Evolutionary conservation across 305 asterid genomes (phyloP).

Genomic region (Euphrasia arctica): DNA sequence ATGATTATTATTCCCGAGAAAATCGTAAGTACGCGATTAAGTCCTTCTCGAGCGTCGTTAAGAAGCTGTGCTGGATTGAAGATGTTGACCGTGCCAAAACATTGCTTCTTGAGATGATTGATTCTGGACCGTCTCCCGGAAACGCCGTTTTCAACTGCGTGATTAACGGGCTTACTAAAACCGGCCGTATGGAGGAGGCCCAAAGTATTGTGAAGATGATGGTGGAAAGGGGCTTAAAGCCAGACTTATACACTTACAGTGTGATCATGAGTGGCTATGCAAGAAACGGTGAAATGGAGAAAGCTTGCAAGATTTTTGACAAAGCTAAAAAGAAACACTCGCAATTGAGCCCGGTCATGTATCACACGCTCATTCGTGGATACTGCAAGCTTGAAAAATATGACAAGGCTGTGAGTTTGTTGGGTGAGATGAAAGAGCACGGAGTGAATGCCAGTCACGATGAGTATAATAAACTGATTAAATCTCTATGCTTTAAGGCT

Average conservation of each 20-base stretch:
- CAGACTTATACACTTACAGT: background rate
- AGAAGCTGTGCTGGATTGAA: too few relatives aligned
- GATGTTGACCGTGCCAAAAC: too few relatives aligned
- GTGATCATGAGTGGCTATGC: constrained; percentile 70
- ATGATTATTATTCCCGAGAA: too few relatives aligned
- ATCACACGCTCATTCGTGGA: constrained; percentile 69
- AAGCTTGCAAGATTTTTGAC: constrained; percentile 58
- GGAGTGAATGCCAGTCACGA: constrained; percentile 64
- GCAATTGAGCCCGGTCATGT: constrained; percentile 55
- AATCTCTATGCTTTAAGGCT: constrained; percentile 80
- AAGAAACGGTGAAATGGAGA: constrained; percentile 60
- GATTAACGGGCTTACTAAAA: constrained; percentile 62
- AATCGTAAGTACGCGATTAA: too few relatives aligned
- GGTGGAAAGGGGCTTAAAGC: constrained; percentile 72
- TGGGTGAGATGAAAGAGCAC: constrained; percentile 65
- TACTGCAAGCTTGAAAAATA: constrained; percentile 77
- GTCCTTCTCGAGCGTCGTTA: too few relatives aligned
- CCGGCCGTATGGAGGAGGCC: constrained; percentile 61
- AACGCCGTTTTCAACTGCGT: constrained; percentile 31
- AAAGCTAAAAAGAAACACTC: constrained; percentile 68
- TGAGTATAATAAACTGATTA: constrained; percentile 79
- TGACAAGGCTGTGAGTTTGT: constrained; percentile 60
- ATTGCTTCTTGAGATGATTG: constrained; percentile 42
- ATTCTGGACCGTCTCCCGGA: constrained; percentile 81
- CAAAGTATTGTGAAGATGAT: constrained; percentile 40